A percentile compares a stretch with the other conserved stretches of the same genome.
Conservation (phyloP, 2,329 filamentous ascomycete species). For the Bipolaris victoriae region DNA sequence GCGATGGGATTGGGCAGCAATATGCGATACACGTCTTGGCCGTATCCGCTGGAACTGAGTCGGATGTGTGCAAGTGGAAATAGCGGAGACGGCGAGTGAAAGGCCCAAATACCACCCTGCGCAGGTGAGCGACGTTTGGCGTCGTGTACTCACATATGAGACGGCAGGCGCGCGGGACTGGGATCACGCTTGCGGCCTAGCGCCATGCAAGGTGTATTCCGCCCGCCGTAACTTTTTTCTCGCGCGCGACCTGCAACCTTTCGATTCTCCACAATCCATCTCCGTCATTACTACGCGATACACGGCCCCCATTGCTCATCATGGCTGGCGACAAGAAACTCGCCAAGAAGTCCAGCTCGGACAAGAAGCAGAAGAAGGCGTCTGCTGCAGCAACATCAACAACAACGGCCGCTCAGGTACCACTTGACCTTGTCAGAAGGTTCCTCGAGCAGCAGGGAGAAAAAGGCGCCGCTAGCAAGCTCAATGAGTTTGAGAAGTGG, state of each 20-base stretch:
- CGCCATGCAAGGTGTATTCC: slow-evolving; percentile 22
- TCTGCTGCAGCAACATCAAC: slow-evolving; percentile 11
- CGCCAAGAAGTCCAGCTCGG: slow-evolving; percentile 14
- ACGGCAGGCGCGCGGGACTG: slow-evolving; percentile 23
- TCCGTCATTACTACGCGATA: not conserved
- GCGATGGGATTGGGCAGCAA: slow-evolving; percentile 10
- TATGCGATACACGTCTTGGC: not conserved
- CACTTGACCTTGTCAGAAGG: slow-evolving; percentile 41
- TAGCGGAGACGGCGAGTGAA: slow-evolving; percentile 13
- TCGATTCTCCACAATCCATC: slow-evolving; percentile 6
- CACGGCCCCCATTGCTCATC: slow-evolving; percentile 17
- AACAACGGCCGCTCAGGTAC: slow-evolving; percentile 13
- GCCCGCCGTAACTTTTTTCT: slow-evolving; percentile 33
- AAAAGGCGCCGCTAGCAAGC: slow-evolving; percentile 35
- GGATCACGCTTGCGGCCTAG: slow-evolving; percentile 23
- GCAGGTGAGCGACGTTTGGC: slow-evolving; percentile 23
- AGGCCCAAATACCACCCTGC: slow-evolving; percentile 19
- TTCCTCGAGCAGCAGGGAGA: slow-evolving; percentile 47
- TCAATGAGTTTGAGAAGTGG: slow-evolving; percentile 42
- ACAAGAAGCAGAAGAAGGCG: slow-evolving; percentile 26
- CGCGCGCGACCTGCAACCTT: slow-evolving; percentile 8
- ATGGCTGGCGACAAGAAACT: slow-evolving; percentile 38
- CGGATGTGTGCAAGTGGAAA: slow-evolving; percentile 9
- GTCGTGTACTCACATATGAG: slow-evolving; percentile 29
- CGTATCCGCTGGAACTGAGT: not conserved